Evolutionary conservation across 2,329 filamentous ascomycete species (phyloP).

Genomic region (Verticillium klebahnii): DNA sequence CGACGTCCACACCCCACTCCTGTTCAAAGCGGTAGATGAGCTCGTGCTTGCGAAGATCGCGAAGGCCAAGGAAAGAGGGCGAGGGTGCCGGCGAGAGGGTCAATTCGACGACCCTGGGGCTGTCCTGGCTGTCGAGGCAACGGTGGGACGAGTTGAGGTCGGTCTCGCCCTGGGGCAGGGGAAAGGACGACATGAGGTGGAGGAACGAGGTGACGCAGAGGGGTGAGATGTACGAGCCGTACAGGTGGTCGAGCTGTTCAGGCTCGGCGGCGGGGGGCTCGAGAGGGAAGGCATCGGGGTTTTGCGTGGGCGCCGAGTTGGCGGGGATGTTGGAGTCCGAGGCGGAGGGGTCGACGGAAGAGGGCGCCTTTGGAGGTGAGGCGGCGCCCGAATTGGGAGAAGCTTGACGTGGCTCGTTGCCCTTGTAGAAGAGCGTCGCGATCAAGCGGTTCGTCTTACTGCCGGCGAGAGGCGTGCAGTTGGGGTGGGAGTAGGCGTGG

Average conservation of each 20-base stretch:
- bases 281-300: slow-evolving; percentile 54
- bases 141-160: slow-evolving; percentile 58
- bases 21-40: slow-evolving; percentile 79
- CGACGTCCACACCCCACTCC: slow-evolving; percentile 84
- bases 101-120: slow-evolving; percentile 63
- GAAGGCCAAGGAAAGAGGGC: slow-evolving; percentile 59
- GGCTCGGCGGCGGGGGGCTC: slow-evolving; percentile 52
- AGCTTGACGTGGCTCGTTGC: slow-evolving; percentile 17
- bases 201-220: slow-evolving; percentile 63
- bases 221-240: slow-evolving; percentile 61
- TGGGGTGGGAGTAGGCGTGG: slow-evolving; percentile 59
- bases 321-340: slow-evolving; percentile 38
- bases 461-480: slow-evolving; percentile 52
- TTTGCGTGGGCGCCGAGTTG: slow-evolving; percentile 56
- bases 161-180: slow-evolving; percentile 44
- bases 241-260: slow-evolving; percentile 59
- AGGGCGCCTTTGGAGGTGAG: slow-evolving; percentile 27
- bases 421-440: slow-evolving; percentile 62
- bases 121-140: slow-evolving; percentile 56
- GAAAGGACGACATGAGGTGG: slow-evolving; percentile 60
- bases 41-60: slow-evolving; percentile 74
- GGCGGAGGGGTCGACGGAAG: slow-evolving; percentile 25
- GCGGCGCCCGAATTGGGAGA: slow-evolving; percentile 21
- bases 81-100: slow-evolving; percentile 57
- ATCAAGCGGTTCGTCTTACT: slow-evolving; percentile 46